phyloP scores from a whole-genome alignment of 2,329 filamentous ascomycete species.

The Myriosclerotinia curreyana region DNA sequence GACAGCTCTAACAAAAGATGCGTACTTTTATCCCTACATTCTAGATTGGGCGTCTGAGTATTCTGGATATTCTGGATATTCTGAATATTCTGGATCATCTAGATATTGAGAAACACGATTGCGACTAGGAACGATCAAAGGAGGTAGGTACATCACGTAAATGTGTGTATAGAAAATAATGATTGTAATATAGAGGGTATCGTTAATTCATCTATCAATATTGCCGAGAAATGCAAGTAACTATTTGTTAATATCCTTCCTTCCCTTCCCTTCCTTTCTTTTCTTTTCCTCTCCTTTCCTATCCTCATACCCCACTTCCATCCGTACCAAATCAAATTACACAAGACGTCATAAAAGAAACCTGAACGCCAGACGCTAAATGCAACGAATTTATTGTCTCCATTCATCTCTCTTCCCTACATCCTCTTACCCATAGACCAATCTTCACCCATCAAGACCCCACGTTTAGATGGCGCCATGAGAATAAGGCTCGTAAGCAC shows the following conservation, averaged over 20 bases:
- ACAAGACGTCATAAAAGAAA: constrained; percentile 6
- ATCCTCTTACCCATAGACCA: not conserved
- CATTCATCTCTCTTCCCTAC: not conserved
- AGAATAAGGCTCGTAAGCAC: constrained; percentile 62
- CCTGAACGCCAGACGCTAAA: constrained; percentile 24
- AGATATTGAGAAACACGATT: too few relatives aligned
- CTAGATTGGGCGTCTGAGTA: too few relatives aligned
- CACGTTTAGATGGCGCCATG: constrained; percentile 49
- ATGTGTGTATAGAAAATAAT: too few relatives aligned
- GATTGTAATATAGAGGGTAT: not conserved
- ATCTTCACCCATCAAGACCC: not conserved
- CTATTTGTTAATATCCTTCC: not conserved
- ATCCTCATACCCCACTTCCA: not conserved
- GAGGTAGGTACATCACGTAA: too few relatives aligned
- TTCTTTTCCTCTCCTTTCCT: not conserved
- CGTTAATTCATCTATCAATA: constrained; percentile 7
- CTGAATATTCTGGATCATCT: too few relatives aligned
- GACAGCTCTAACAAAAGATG: too few relatives aligned
- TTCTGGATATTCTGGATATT: too few relatives aligned
- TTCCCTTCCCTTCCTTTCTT: not conserved
- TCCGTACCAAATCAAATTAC: constrained; percentile 7
- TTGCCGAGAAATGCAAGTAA: constrained; percentile 5
- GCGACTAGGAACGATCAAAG: too few relatives aligned
- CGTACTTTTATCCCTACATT: too few relatives aligned
- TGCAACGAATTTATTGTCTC: constrained; percentile 7